Base-by-base conservation (phyloP, 495 filamentous ascomycete species). In the Neurospora terricola region DNA sequence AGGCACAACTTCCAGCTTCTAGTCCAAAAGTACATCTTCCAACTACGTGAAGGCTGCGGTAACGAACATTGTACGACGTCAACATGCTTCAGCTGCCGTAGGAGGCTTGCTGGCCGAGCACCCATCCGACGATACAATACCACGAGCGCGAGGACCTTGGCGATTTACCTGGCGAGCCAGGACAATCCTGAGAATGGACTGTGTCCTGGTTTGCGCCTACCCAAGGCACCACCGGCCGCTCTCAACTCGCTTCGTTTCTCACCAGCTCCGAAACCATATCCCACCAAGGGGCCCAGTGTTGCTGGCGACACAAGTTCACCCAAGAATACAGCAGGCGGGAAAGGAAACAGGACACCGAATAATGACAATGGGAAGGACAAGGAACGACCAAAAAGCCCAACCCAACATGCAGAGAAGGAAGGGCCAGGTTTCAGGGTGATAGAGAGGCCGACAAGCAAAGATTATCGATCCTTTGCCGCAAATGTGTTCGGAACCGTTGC, bases 381-480 rank as follows among this genome's bases (percentile, higher is more conserved):
- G 54, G 54, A 66, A 66, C 54, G 54, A 16, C 23, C 8, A 70
- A 73, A 38, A 14, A 71, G 70, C 30, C 73, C 36, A 23, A 40
- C 38, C 12, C 70, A 71, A 48, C 48, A 66, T 38, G 12, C 70
- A 74, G 14, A 72, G 73, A 37, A 76, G 72, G 71, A 72, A 74
- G 42, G 38, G 45, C 74, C 76, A 6, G 73, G 69, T 45, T 80
- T 80, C 59, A 45, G 73, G 5, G 74, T 85, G 39, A 78, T 69
- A 59, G 87, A 86, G 74, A 81, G 82, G 62, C 86, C 89, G 59
- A 80, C 82, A 9, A 85, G 87, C 75, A 94, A 91, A 76, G 93
- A 96, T 77, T 91, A 93, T 23, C 91, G 92, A 73, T 95, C 93
- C 1, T 94, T 96, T 75, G 91, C 91, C 10, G 93, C 94, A 66